Evolutionary conservation across 202 grass and related monocot species (phyloP).

Genomic region (Digitaria exilis): DNA sequence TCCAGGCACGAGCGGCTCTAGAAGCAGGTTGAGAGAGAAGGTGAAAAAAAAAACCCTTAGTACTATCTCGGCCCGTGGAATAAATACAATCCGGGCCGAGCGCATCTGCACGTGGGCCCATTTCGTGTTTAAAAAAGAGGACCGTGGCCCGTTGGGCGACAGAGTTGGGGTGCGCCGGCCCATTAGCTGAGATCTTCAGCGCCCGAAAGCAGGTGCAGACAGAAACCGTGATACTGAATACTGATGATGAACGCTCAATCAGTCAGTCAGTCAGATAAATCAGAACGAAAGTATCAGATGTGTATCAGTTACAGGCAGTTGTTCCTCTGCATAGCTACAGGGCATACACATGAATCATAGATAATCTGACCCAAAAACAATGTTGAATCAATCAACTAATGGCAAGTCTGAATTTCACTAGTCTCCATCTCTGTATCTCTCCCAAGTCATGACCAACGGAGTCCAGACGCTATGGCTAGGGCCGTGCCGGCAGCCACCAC

Average conservation of each 20-base stretch:
- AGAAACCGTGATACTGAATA: too few species aligned
- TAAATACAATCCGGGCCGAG: too few species aligned
- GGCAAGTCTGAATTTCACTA: not conserved
- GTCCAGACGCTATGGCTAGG: not conserved
- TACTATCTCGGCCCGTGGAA: too few species aligned
- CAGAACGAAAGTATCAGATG: not conserved
- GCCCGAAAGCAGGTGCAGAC: too few species aligned
- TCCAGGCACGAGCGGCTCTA: not conserved
- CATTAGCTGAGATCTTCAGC: too few species aligned
- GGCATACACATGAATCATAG: not conserved
- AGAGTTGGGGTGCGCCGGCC: too few species aligned
- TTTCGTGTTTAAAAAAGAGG: too few species aligned
- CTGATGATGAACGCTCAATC: too few species aligned
- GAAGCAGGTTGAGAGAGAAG: too few species aligned
- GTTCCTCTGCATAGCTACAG: constrained; percentile 26
- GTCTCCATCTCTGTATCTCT: not conserved
- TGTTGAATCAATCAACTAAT: constrained; percentile 32
- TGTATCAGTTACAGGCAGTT: not conserved
- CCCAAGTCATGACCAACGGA: constrained; percentile 5
- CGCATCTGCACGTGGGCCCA: too few species aligned
- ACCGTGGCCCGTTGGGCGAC: too few species aligned
- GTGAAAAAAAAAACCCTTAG: too few species aligned
- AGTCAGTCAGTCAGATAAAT: not conserved
- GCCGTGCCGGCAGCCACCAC: not conserved
- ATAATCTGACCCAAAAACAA: not conserved